Evolutionary conservation across 169 alveolate species (phyloP), one percentile per base, ranked within the genome.

Genomic region (Eimeria praecox): DNA sequence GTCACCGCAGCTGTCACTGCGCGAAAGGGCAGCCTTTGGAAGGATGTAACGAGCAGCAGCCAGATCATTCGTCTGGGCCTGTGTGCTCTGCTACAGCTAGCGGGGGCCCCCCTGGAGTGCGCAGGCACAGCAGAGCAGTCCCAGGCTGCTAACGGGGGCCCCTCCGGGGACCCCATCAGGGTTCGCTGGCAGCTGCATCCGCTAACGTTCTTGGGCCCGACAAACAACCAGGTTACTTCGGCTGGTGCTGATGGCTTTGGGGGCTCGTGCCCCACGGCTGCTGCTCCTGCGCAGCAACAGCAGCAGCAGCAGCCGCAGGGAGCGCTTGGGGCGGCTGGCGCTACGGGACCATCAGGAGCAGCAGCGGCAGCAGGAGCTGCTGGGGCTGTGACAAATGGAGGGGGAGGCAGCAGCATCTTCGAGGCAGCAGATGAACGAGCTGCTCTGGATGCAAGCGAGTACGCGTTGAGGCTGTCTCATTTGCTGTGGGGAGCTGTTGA

Each of bases 131-230:
- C 86, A n/a, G 82, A 66, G 35, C 89, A 44, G 88, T 52, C 87
- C 22, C 88, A 71, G 87, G 93, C 54, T 16, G 42, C 71, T 22
- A 73, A 62, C 10, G 85, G 73, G 71, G 40, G 33, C 18, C 54
- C 73, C 59, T 8, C 83, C 8, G 90, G 38, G 6, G 89, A 33
- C 18, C 35, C 87, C 6, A 66, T 54, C 35, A 35, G 87, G 35
- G 95, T 92, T 27, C 82, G 73, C 56, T 92, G 95, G 95, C 95
- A 92, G 73, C 69, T 92, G 73, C 95, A 92, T 78, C 95, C 95
- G 49, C 85, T 92, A 16, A 92, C 95, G 20, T 75, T 71, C 46
- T 22, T 92, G 73, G 90, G 71, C 44, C 90, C 90, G 38, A 82
- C 90, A 16, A 82, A 82, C 44, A 52, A 44, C 90, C 90, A 82